Conservation (phyloP, 1,284 basidiomycete species). For the Pseudozyma hubeiensis region DNA sequence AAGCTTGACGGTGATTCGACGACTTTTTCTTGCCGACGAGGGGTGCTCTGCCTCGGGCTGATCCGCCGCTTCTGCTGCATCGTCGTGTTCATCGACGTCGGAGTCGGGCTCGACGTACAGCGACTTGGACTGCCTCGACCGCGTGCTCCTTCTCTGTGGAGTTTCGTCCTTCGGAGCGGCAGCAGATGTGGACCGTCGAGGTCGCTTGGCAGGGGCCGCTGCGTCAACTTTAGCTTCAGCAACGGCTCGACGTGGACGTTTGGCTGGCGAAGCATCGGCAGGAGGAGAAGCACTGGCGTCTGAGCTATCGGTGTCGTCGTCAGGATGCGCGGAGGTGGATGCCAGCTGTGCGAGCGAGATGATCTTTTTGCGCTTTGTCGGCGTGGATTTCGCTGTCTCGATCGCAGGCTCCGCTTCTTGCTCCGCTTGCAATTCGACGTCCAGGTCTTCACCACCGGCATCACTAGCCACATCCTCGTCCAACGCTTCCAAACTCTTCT, state of each 20-base stretch:
- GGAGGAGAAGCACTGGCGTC: slow-evolving; percentile 11
- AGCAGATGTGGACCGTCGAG: slow-evolving; percentile 4
- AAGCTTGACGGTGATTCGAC: slow-evolving; percentile 26
- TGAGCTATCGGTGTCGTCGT: slow-evolving; percentile 11
- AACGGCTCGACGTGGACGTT: slow-evolving; percentile 10
- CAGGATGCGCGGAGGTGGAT: slow-evolving; percentile 10
- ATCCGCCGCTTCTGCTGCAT: neutral
- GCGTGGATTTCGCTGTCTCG: slow-evolving; percentile 8
- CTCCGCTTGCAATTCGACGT: slow-evolving; percentile 6
- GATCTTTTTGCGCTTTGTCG: slow-evolving; percentile 42
- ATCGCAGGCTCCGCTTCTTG: neutral
- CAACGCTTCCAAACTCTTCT: neutral
- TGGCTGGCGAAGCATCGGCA: neutral
- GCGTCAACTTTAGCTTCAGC: neutral
- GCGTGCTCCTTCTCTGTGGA: slow-evolving; percentile 13
- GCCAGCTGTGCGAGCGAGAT: slow-evolving; percentile 48
- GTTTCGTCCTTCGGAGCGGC: neutral
- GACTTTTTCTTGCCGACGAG: neutral
- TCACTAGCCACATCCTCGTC: neutral
- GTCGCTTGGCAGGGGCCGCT: slow-evolving; percentile 6
- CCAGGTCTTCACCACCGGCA: slow-evolving; percentile 7
- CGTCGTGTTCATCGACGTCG: slow-evolving; percentile 13
- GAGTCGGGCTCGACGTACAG: slow-evolving; percentile 15
- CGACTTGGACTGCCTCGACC: slow-evolving; percentile 3
- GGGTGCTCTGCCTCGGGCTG: neutral